A percentile compares a stretch with the other conserved stretches of the same genome.
phyloP scores from a whole-genome alignment of 306 rosid species.

The Trifolium fragiferum region DNA sequence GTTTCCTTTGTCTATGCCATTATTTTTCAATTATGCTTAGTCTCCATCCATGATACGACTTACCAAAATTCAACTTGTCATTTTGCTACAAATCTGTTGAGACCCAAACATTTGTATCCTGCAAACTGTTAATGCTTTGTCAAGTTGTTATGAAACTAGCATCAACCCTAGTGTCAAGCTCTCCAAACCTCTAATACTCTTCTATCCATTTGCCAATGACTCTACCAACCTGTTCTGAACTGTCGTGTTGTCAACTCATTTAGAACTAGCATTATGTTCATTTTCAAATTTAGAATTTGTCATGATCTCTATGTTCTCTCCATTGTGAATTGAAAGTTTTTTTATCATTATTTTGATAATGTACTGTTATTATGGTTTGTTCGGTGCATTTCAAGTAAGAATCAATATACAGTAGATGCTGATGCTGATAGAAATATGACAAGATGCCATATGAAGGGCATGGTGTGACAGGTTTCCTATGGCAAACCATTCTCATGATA shows the following conservation, averaged over 20 bases:
- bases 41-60: constrained; percentile 12
- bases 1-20: neutral
- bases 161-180: neutral
- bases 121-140: neutral
- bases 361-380: neutral
- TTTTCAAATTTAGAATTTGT: neutral
- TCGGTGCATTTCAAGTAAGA: neutral
- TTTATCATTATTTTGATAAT: neutral
- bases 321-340: neutral
- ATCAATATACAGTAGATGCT: no score
- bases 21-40: neutral
- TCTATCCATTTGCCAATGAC: neutral
- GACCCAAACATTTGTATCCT: neutral
- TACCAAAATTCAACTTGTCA: constrained; percentile 5
- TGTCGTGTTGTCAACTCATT: neutral
- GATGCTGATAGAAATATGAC: neutral
- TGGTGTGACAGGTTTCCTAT: neutral
- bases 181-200: neutral
- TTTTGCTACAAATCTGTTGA: neutral
- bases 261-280: neutral
- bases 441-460: neutral
- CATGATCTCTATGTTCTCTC: neutral
- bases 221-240: neutral
- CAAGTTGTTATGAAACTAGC: neutral
- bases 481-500: neutral